These are phyloP conservation scores for Phoma herbarum DNA, from an alignment of 2,329 filamentous ascomycete genomes.

Conservation along the genomic window DNA sequence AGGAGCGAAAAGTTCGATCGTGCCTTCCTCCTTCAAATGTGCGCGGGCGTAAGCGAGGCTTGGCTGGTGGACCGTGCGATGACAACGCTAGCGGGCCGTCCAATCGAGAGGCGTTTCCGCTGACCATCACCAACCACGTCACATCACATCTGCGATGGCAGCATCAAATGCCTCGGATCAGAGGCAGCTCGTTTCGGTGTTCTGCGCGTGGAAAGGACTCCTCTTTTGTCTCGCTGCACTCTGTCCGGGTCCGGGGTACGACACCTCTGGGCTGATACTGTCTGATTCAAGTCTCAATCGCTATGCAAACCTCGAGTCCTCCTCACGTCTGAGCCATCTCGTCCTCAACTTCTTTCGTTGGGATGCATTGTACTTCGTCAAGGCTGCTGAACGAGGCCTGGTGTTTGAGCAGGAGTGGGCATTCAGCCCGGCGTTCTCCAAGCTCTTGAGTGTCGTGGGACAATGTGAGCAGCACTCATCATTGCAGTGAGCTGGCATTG, in stretches of 20 bases:
- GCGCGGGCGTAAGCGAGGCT: slow-evolving; percentile 32
- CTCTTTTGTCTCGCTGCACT: slow-evolving; percentile 69
- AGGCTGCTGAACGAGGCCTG: slow-evolving; percentile 69
- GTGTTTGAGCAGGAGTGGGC: slow-evolving; percentile 87
- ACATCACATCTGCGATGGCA: slow-evolving; percentile 8
- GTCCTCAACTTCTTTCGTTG: slow-evolving; percentile 72
- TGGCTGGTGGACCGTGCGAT: slow-evolving; percentile 7
- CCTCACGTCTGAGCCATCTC: slow-evolving; percentile 48
- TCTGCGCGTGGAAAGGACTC: slow-evolving; percentile 71
- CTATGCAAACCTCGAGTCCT: slow-evolving; percentile 29
- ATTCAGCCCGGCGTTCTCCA: slow-evolving; percentile 69
- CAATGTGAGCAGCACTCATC: slow-evolving; percentile 49
- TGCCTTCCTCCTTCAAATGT: slow-evolving; percentile 19
- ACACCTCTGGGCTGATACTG: slow-evolving; percentile 74
- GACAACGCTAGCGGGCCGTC: slow-evolving; percentile 22
- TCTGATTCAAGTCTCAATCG: slow-evolving; percentile 44
- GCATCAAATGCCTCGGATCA: background rate
- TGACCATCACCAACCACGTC: slow-evolving; percentile 12
- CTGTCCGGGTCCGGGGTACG: slow-evolving; percentile 72
- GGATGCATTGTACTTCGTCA: slow-evolving; percentile 82
- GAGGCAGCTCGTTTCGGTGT: slow-evolving; percentile 50
- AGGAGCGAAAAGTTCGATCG: slow-evolving; percentile 30
- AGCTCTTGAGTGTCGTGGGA: slow-evolving; percentile 53
- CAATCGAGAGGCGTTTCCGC: slow-evolving; percentile 23
- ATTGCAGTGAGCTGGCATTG: slow-evolving; percentile 25